phyloP scores from a whole-genome alignment of 805 yeast species.

The Scheffersomyces stipitis region DNA sequence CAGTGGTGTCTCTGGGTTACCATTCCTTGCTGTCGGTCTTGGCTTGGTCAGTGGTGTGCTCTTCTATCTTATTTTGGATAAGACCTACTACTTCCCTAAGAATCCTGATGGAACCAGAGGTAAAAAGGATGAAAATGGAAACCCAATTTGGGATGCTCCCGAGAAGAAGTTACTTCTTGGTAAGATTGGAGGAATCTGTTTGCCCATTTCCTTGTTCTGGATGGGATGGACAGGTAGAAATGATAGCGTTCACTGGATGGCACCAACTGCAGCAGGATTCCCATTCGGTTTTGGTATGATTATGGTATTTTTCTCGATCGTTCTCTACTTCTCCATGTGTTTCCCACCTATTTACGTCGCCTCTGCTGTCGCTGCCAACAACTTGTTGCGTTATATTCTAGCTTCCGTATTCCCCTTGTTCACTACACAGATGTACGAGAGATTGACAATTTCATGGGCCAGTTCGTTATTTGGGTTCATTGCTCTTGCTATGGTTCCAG shows the following conservation, averaged over 20 bases:
- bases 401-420: conserved; percentile 85
- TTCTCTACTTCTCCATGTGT: conserved; percentile 66
- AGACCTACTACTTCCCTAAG: conserved; percentile 49
- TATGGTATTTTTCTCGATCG: conserved; percentile 66
- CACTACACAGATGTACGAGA: conserved; percentile 78
- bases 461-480: conserved; percentile 64
- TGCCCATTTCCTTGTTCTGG: conserved; percentile 77
- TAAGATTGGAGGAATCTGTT: conserved; percentile 63
- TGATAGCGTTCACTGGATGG: conserved; percentile 67
- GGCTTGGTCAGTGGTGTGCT: conserved; percentile 61
- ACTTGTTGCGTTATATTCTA: conserved; percentile 68
- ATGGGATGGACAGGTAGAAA: conserved; percentile 71
- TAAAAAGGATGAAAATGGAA: conserved; percentile 56
- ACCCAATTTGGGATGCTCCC: conserved; percentile 54
- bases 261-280: conserved; percentile 72
- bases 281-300: conserved; percentile 77
- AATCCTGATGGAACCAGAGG: conserved; percentile 63
- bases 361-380: conserved; percentile 88
- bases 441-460: conserved; percentile 78
- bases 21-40: conserved; percentile 70
- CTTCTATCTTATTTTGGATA: conserved; percentile 52
- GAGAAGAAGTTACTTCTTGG: conserved; percentile 61
- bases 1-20: conserved; percentile 62
- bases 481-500: conserved; percentile 68
- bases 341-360: conserved; percentile 80